These are phyloP conservation scores for Mycena olivaceomarginata DNA, from an alignment of 768 basidiomycete genomes.

Conservation along the genomic window DNA sequence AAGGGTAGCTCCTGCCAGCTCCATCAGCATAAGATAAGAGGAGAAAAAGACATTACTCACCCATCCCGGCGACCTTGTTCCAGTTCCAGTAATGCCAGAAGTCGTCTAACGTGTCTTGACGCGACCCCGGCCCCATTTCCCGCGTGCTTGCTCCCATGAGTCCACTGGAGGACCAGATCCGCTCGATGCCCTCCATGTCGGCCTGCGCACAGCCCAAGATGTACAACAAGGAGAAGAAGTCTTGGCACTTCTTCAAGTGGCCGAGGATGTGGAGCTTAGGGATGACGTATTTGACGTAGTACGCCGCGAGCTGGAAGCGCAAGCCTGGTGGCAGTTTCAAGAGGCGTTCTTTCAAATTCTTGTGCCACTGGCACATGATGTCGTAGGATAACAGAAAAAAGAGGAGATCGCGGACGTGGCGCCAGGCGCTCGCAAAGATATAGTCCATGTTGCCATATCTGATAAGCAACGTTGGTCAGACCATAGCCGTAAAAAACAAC, in stretches of 20 bases:
- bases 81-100: neutral
- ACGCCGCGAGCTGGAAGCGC: neutral
- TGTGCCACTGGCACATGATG: neutral
- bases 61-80: neutral
- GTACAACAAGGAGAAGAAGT: neutral
- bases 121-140: neutral
- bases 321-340: neutral
- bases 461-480: neutral
- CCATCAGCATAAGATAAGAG: neutral
- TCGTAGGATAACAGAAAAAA: neutral
- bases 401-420: neutral
- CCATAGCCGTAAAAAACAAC: neutral
- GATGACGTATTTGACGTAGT: neutral
- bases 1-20: neutral
- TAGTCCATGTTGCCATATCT: neutral
- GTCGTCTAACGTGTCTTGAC: neutral
- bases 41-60: neutral
- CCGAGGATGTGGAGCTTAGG: neutral
- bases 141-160: neutral
- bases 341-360: neutral
- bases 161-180: neutral
- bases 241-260: neutral
- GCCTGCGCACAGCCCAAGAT: neutral
- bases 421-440: neutral
- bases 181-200: neutral